These are phyloP conservation scores for Tanacetum coccineum DNA, from an alignment of 129 eudicot species.

Conservation along the genomic window DNA sequence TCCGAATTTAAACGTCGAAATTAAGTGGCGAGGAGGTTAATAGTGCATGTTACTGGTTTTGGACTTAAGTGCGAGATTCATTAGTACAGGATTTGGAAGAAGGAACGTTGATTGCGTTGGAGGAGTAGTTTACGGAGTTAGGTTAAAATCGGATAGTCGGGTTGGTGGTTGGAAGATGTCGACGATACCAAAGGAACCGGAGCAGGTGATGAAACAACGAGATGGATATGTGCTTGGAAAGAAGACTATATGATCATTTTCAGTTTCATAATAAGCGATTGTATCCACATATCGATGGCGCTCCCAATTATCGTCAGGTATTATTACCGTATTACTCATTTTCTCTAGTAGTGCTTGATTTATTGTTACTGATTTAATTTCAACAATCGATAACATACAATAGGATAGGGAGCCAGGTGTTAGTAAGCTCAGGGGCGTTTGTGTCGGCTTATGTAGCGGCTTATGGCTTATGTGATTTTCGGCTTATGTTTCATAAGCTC, in stretches of 20 bases:
- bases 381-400: no score
- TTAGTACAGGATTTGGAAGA: slow-evolving; percentile 11
- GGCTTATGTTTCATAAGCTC: no score
- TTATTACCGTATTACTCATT: not conserved
- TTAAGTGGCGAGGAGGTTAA: no score
- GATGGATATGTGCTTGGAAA: slow-evolving; percentile 97
- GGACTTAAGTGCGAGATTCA: not conserved
- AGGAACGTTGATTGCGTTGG: not conserved
- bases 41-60: no score
- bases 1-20: no score
- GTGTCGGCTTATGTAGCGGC: no score
- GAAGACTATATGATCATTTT: slow-evolving; percentile 96
- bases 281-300: slow-evolving; percentile 87
- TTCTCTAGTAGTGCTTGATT: not conserved
- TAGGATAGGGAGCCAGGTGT: no score
- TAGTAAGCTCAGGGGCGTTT: no score
- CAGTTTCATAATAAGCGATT: slow-evolving; percentile 93
- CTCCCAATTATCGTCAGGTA: slow-evolving; percentile 97
- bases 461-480: no score
- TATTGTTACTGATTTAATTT: no score
- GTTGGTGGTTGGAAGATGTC: slow-evolving; percentile 35
- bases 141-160: slow-evolving; percentile 20
- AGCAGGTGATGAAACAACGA: slow-evolving; percentile 79
- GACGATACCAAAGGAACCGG: slow-evolving; percentile 79
- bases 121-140: not conserved